These are phyloP conservation scores for Coemansia sp. DNA, from an alignment of 192 early-diverging fungal genomes.

Conservation along the genomic window DNA sequence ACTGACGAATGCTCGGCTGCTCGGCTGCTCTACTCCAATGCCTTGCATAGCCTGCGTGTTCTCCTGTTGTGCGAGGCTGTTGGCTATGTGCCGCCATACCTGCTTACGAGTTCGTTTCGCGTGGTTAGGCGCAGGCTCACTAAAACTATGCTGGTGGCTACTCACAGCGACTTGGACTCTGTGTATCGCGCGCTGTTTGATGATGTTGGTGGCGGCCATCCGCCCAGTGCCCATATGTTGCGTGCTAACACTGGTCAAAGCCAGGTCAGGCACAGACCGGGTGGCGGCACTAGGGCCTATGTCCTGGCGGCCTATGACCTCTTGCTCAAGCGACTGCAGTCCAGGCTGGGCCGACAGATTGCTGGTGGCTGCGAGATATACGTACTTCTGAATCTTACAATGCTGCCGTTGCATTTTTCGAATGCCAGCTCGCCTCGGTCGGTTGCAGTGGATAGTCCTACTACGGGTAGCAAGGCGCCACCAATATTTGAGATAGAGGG, in stretches of 20 bases:
- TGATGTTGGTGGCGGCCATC: not conserved
- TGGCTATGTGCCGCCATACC: slow-evolving; percentile 23
- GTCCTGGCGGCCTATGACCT: slow-evolving; percentile 11
- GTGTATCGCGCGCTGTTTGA: slow-evolving; percentile 17
- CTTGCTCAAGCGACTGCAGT: slow-evolving; percentile 15
- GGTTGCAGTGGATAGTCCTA: not conserved
- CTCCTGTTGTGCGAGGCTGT: slow-evolving; percentile 13
- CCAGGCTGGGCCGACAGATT: slow-evolving; percentile 14
- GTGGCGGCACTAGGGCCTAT: not conserved
- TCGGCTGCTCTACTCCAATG: slow-evolving; percentile 14
- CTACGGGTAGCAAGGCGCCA: not conserved
- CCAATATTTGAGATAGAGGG: not conserved
- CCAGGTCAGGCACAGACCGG: not conserved
- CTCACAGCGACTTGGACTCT: slow-evolving; percentile 2
- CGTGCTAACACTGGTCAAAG: not conserved
- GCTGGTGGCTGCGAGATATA: not conserved
- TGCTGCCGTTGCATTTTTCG: not conserved
- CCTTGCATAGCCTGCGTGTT: slow-evolving; percentile 26
- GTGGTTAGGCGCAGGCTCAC: not conserved
- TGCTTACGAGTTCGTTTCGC: slow-evolving; percentile 19
- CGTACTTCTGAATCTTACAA: slow-evolving; percentile 15
- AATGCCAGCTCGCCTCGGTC: not conserved
- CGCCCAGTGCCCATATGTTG: not conserved
- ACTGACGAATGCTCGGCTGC: slow-evolving; percentile 31
- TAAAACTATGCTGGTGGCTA: slow-evolving; percentile 7